These are phyloP conservation scores for Helicostylum pulchrum DNA, from an alignment of 192 early-diverging fungal species.

Conservation along the genomic window DNA sequence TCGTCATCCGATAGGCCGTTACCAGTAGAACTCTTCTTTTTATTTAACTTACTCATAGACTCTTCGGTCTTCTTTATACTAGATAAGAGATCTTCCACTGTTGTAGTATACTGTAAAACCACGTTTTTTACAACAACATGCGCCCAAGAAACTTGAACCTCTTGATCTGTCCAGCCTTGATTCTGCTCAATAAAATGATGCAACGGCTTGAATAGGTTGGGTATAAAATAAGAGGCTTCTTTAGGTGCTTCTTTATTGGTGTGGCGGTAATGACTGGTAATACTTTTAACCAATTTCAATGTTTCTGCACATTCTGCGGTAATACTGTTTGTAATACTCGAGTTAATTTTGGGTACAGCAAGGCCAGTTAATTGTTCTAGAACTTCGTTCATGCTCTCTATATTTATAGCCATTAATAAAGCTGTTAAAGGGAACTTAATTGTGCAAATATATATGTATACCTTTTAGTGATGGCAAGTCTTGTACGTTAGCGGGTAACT, in stretches of 20 bases:
- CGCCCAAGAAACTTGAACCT: constrained; percentile 26
- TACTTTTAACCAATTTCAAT: constrained; percentile 36
- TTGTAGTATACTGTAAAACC: constrained; percentile 35
- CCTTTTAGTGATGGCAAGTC: constrained; percentile 46
- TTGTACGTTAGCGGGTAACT: constrained; percentile 41
- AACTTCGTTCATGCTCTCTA: constrained; percentile 31
- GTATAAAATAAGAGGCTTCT: constrained; percentile 51
- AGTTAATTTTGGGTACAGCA: constrained; percentile 39
- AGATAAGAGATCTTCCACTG: constrained; percentile 34
- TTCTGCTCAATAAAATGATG: constrained; percentile 27
- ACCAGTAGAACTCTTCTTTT: constrained; percentile 6
- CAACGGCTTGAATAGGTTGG: constrained; percentile 46
- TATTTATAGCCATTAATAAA: background rate
- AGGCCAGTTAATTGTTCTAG: constrained; percentile 17
- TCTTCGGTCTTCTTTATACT: constrained; percentile 45
- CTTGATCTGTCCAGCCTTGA: constrained; percentile 26
- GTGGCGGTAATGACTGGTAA: constrained; percentile 40
- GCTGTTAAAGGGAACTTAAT: background rate
- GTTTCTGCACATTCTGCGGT: constrained; percentile 47
- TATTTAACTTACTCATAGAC: constrained; percentile 40
- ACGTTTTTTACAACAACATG: constrained; percentile 41
- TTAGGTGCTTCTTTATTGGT: constrained; percentile 42
- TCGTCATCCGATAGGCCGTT: constrained; percentile 48
- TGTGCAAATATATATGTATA: constrained; percentile 18
- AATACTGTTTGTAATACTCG: constrained; percentile 37